Base-by-base conservation (phyloP, 805 yeast genomes). In the Kazachstania taianensis region DNA sequence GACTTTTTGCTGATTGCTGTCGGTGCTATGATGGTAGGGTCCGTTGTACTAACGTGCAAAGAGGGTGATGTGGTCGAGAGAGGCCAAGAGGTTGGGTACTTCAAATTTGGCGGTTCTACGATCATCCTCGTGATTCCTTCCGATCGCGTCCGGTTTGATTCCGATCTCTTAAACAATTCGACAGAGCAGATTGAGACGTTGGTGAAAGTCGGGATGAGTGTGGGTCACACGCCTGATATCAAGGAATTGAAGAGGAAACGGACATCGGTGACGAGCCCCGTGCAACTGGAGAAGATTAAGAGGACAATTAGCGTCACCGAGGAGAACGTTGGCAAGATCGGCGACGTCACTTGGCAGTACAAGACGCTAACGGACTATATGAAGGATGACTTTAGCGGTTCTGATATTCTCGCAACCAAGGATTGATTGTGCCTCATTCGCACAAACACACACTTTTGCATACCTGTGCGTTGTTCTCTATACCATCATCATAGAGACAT, bases 1-100 rank as follows among this genome's bases (percentile, higher is more conserved):
- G 67, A 72, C 0, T 81, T 89, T 14, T 63, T 81, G 42, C 69
- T 83, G 61, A 73, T 85, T 16, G 76, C 92, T 5, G 84, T 89
- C 4, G 98, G 98, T 24, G 98, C 98, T 0, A 89, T 92, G 97
- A 86, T 89, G 96, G 98, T 89, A 2, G 97, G 97, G 0, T 80
- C 94, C 2, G 86, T 80, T 2, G 70, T 85, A 0, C 56, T 89
- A 20, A 78, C 89, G 0, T 78, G 76, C 12, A 53, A 69, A 35
- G 72, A 69, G 31, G 85, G 84, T 2, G 75, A 75, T 30, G 26
- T 36, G 0, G 66, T 89, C 3, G 48, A 59, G 7, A 67, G 87
- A 31, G 82, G 92, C 4, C 87, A 82, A 29, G 97, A 89, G 49
- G 59, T 89, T 19, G 98, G 98, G 0, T 89, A 84, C 53, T 89